A percentile compares a stretch with the other conserved stretches of the same genome.
Evolutionary conservation across 2,329 filamentous ascomycete species (phyloP).

Genomic region (Fusarium mangiferae): DNA sequence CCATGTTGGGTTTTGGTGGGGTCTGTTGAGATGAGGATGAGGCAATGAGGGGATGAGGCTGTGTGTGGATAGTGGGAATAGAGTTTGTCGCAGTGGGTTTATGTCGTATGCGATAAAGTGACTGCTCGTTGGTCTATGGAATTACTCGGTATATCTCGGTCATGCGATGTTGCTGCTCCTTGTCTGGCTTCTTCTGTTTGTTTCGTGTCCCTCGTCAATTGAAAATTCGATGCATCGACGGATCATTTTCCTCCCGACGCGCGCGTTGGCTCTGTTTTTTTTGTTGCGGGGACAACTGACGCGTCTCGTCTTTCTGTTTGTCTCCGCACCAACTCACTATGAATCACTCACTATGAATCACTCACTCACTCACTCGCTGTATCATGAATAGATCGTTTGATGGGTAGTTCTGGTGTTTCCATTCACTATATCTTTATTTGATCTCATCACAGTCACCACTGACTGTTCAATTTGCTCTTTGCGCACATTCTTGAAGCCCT

Average conservation of each 20-base stretch:
- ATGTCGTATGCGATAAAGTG: not conserved
- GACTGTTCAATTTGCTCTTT: not conserved
- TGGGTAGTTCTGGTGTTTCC: not conserved
- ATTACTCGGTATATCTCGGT: not conserved
- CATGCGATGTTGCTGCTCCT: not conserved
- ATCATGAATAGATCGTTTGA: not conserved
- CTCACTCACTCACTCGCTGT: not conserved
- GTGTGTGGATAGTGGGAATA: not conserved
- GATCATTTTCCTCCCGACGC: constrained; percentile 30
- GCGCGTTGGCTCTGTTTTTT: constrained; percentile 11
- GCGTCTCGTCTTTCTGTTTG: not conserved
- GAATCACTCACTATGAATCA: not conserved
- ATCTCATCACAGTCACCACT: not conserved
- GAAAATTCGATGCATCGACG: constrained; percentile 28
- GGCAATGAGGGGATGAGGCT: constrained; percentile 8
- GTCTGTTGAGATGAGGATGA: not conserved
- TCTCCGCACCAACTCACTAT: not conserved
- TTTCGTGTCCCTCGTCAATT: constrained; percentile 7
- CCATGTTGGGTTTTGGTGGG: constrained; percentile 65
- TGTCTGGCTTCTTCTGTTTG: constrained; percentile 1
- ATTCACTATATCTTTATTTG: too few species aligned
- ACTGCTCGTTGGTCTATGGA: not conserved
- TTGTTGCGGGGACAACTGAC: constrained; percentile 29
- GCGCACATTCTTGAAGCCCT: too few species aligned
- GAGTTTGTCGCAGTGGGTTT: not conserved